Evolutionary conservation across 805 yeast genomes (phyloP), one percentile per base, ranked within the genome.

Genomic region (Brettanomyces nanus): DNA sequence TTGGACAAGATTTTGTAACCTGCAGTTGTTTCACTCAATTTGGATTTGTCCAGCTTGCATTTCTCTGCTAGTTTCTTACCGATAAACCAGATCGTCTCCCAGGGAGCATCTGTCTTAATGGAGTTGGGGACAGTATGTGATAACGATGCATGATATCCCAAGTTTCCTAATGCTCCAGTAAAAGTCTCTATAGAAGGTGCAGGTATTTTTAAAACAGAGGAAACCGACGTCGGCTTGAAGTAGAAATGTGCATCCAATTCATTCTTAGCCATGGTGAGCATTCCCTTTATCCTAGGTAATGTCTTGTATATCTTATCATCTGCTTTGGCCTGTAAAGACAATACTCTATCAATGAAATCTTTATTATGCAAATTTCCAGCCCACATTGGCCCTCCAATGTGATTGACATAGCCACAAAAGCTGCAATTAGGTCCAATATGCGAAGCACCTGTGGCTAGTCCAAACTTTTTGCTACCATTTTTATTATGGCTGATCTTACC

Each of bases 361-460:
- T 58, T 54, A 52, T 81, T 72, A 52, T 90, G 97, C 40, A 92
- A 59, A 5, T 71, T 66, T 0, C 87, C 95, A 9, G 78, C 87
- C 84, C 95, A 92, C 95, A 92, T 84, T 43, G 99, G 99, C 4
- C 99, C 99, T 6, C 90, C 87, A 26, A 92, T 56, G 54, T 85
- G 95, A 56, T 75, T 74, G 2, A 75, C 69, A 41, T 66, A 69
- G 1, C 73, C 79, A 63, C 98, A 92, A 56, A 68, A 78, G 20
- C 67, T 53, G 62, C 98, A 92, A 30, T 66, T 54, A 6, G 70
- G 60, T 9, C 78, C 75, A 2, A 78, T 69, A 3, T 77, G 70
- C n/a, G 35, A 29, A 11, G 37, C 33, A 3, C 83, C 84, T 44
- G 69, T 74, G 1, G 86, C 77, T 28, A 77, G 69, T 21, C 82